Conservation (phyloP, 116 monocot genomes). For the Cymodocea nodosa region DNA sequence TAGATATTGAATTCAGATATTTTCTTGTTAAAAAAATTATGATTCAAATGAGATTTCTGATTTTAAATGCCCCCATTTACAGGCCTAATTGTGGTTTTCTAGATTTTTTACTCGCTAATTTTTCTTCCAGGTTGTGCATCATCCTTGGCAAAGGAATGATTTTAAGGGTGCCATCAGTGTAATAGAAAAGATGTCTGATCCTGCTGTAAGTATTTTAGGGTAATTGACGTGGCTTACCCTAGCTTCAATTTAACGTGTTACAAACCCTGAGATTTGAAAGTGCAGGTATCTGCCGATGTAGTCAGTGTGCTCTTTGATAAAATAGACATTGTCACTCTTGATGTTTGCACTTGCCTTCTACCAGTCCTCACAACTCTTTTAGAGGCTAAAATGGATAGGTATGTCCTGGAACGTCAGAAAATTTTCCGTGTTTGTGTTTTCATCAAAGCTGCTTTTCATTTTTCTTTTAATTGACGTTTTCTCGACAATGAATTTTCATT, state of each 20-base stretch:
- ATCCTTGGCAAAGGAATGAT: conserved; percentile 72
- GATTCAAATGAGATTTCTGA: too few relatives aligned
- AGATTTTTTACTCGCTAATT: background rate
- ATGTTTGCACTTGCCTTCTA: conserved; percentile 60
- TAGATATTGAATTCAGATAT: too few relatives aligned
- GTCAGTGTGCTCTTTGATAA: conserved; percentile 48
- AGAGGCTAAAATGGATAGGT: conserved; percentile 84
- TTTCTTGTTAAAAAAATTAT: too few relatives aligned
- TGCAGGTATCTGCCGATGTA: conserved; percentile 91
- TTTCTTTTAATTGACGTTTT: background rate
- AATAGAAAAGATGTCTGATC: conserved; percentile 84
- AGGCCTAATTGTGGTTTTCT: too few relatives aligned
- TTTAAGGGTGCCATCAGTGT: conserved; percentile 63
- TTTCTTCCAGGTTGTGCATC: conserved; percentile 50
- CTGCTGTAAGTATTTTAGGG: conserved; percentile 46
- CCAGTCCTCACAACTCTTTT: conserved; percentile 66
- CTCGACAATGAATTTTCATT: background rate
- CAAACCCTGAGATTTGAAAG: background rate
- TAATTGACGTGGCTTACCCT: background rate
- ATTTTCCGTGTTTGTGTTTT: background rate
- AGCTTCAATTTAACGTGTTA: background rate
- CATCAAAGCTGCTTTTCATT: background rate
- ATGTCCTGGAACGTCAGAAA: background rate
- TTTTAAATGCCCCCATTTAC: too few relatives aligned
- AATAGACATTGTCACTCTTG: conserved; percentile 60